Evolutionary conservation across 495 filamentous ascomycete species (phyloP), one percentile per base, ranked within the genome.

Genomic region (Tetracladium setigerum): DNA sequence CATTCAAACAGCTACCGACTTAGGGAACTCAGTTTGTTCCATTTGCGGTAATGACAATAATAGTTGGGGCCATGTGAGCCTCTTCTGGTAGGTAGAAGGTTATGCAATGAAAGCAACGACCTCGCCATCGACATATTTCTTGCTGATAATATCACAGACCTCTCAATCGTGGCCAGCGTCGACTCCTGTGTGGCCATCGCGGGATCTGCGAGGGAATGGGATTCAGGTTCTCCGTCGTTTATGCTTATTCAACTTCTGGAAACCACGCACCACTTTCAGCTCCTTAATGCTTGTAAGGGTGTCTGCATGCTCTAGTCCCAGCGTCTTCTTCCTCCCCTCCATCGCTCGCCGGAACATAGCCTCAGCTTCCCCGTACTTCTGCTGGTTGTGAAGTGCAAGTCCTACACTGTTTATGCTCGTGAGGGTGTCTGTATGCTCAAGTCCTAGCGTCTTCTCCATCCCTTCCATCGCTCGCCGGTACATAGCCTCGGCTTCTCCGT

Each of bases 261-360:
- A n/a, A n/a, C n/a, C n/a, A n/a, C n/a, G n/a, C n/a, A n/a, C n/a
- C n/a, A n/a, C n/a, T n/a, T n/a, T n/a, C n/a, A n/a, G n/a, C n/a
- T n/a, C 58, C 13, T 46, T 49, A 46, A 60, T 64, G 41, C 57
- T 57, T 0, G 11, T 53, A 41, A 68, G 44, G 11, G 56, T 65
- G 40, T 56, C 43, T 9, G 50, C 43, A 46, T 58, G 55, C 48
- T 57, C 43, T 36, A 22, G 31, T 31, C 50, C 47, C 19, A 51
- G 36, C 7, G 35, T n/a, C 30, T 47, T 47, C 14, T 33, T 19
- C 9, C 44, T 2, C 10, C 13, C 8, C 30, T 19, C 44, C 12
- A 41, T 2, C 14, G 17, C 22, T 27, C 42, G 19, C 24, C 11
- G 24, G 7, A 18, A 12, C 9, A 41, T 34, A 14, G 16, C 8